These are phyloP conservation scores for Erythrobasidium yunnanense DNA, from an alignment of 768 basidiomycete species.

Conservation along the genomic window DNA sequence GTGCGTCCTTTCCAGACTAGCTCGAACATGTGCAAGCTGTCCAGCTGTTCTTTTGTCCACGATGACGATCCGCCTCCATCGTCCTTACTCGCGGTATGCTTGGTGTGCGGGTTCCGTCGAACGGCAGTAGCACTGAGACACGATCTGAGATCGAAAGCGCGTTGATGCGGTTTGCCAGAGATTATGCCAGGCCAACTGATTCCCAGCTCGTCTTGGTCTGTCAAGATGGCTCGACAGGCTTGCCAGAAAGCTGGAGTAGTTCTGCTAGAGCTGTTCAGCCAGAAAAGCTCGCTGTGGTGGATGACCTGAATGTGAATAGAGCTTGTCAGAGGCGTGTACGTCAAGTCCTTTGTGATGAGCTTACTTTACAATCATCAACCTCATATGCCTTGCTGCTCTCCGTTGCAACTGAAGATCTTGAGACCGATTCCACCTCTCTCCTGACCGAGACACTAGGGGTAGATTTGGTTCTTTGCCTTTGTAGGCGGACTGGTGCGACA, in stretches of 20 bases:
- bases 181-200: constrained; percentile 7
- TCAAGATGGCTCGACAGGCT: constrained; percentile 8
- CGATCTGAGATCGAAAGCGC: background rate
- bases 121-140: constrained; percentile 7
- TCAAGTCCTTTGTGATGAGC: no score
- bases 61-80: background rate
- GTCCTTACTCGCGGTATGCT: background rate
- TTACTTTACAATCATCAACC: no score
- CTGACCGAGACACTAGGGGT: no score
- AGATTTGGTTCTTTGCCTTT: no score
- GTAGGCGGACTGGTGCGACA: no score
- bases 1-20: constrained; percentile 16
- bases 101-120: background rate
- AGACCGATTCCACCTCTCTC: no score
- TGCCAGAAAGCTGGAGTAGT: constrained; percentile 6
- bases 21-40: constrained; percentile 5
- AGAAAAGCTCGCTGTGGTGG: constrained; percentile 14
- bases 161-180: background rate
- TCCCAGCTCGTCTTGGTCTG: background rate
- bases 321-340: no score
- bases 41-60: background rate
- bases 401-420: no score
- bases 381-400: no score
- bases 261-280: constrained; percentile 23
- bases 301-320: no score